These are phyloP conservation scores for Talaromyces marneffei DNA, from an alignment of 2,329 filamentous ascomycete species.

Conservation along the genomic window DNA sequence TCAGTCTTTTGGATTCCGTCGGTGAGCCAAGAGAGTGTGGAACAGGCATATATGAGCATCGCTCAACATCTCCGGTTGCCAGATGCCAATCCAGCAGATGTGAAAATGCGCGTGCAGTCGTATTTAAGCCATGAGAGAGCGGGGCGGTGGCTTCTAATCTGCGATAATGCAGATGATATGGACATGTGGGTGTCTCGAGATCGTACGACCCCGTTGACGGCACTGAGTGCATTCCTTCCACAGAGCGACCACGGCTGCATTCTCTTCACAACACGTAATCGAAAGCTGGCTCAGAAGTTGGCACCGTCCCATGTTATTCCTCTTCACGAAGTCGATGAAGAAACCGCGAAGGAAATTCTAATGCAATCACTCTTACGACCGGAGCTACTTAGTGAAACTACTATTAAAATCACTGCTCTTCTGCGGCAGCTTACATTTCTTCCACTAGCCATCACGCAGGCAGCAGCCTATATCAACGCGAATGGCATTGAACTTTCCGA, in stretches of 20 bases:
- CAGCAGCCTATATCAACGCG: constrained; percentile 27
- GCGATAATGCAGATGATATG: constrained; percentile 22
- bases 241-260: constrained; percentile 21
- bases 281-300: constrained; percentile 17
- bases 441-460: constrained; percentile 29
- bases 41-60: constrained; percentile 16
- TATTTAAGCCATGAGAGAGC: constrained; percentile 13
- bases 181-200: constrained; percentile 15
- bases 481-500: constrained; percentile 15
- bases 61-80: not conserved
- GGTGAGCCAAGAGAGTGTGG: constrained; percentile 4
- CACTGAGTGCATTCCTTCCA: constrained; percentile 16
- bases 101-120: constrained; percentile 7
- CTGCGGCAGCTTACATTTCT: constrained; percentile 23
- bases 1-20: constrained; percentile 12
- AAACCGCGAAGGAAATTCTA: constrained; percentile 13
- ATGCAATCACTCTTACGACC: not conserved
- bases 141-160: constrained; percentile 22
- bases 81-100: not conserved
- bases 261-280: constrained; percentile 26
- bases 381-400: constrained; percentile 16
- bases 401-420: constrained; percentile 11
- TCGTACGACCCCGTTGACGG: not conserved
- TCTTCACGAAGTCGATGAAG: constrained; percentile 16
- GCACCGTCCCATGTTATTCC: constrained; percentile 17